Percentiles rank a stretch among this genome's conserved stretches.
Conservation (phyloP, 164 flowering plant genomes). For the Dillenia suffruticosa region DNA sequence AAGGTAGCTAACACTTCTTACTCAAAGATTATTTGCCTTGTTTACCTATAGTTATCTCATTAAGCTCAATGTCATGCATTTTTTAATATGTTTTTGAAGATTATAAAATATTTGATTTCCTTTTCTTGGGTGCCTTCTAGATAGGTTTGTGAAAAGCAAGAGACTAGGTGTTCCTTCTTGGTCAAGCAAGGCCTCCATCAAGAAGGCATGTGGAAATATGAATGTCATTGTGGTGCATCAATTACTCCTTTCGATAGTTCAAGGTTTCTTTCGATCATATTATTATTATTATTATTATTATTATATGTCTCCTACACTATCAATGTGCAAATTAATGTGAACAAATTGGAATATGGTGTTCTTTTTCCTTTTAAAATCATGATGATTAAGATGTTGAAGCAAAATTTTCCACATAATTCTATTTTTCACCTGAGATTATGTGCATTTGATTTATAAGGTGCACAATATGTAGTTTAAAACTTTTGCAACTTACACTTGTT, state of each 20-base stretch:
- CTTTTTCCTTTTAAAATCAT: not conserved
- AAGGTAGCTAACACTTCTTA: conserved; percentile 29
- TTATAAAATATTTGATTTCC: not conserved
- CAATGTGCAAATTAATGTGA: not conserved
- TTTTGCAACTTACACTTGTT: too few relatives aligned
- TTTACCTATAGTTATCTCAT: not conserved
- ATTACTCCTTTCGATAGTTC: conserved; percentile 21
- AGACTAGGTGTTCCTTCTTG: conserved; percentile 67
- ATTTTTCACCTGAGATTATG: too few relatives aligned
- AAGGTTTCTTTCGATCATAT: conserved; percentile 28
- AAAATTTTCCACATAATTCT: too few relatives aligned
- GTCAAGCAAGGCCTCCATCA: conserved; percentile 48
- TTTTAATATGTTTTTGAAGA: not conserved
- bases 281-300: not conserved
- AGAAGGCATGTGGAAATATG: conserved; percentile 77
- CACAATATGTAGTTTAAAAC: too few relatives aligned
- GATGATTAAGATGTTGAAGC: too few relatives aligned
- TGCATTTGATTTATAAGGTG: too few relatives aligned
- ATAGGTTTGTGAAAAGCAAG: conserved; percentile 46
- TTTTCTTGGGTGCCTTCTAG: not conserved
- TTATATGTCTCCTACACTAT: not conserved
- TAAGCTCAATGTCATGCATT: not conserved
- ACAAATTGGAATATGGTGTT: not conserved
- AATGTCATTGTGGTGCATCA: conserved; percentile 56
- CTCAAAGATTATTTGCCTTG: not conserved